Conservation (phyloP, 805 yeast genomes). For the Hanseniaspora jakobsenii region DNA sequence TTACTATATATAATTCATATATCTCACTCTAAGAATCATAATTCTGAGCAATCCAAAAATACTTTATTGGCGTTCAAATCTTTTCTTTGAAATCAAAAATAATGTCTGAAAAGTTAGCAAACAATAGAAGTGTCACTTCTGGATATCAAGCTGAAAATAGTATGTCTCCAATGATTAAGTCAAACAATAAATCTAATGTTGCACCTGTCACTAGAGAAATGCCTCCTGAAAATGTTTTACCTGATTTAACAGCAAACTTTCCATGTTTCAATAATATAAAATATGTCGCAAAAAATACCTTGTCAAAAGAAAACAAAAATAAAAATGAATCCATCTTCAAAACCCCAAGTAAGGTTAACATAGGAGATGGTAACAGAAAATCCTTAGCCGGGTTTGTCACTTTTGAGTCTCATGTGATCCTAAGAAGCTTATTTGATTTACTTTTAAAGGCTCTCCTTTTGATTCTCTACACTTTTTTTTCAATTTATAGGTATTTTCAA, state of each 20-base stretch:
- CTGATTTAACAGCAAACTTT: constrained; percentile 8
- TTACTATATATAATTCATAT: no score
- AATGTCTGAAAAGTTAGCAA: no score
- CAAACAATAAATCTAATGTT: background rate
- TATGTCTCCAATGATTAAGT: background rate
- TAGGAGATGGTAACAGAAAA: constrained; percentile 9
- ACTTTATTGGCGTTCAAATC: no score
- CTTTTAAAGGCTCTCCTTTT: constrained; percentile 41
- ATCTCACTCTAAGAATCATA: no score
- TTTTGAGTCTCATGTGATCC: constrained; percentile 17
- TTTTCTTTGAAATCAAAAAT: no score
- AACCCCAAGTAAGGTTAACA: background rate
- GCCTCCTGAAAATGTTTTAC: constrained; percentile 13
- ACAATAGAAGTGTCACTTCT: no score
- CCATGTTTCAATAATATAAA: constrained; percentile 6
- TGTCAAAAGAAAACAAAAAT: background rate
- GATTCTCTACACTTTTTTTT: constrained; percentile 42
- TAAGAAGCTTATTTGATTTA: constrained; percentile 15
- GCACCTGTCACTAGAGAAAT: constrained; percentile 5
- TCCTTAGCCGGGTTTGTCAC: constrained; percentile 6
- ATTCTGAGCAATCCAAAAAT: no score
- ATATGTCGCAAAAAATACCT: background rate
- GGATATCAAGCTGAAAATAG: background rate
- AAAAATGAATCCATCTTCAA: background rate
- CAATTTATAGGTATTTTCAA: constrained; percentile 43